Evolutionary conservation across 1,284 basidiomycete genomes (phyloP).

Genomic region (Agroathelia rolfsii): DNA sequence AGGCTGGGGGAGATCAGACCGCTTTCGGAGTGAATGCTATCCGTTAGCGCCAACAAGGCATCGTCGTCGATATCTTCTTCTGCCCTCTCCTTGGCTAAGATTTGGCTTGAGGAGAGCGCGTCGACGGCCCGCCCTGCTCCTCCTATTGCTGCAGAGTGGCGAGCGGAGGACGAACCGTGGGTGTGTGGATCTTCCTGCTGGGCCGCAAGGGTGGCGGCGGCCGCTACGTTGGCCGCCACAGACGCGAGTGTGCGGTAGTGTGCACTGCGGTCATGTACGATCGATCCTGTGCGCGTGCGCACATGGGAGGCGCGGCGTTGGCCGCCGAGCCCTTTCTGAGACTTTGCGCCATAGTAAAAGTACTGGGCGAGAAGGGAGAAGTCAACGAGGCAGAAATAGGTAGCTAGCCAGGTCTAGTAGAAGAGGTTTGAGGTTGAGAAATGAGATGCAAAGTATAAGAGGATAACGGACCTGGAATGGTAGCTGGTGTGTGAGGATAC

Average conservation of each 20-base stretch:
- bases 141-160: too few species aligned
- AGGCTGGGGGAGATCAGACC: constrained; percentile 31
- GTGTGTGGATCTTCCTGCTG: constrained; percentile 44
- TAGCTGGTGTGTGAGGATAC: constrained; percentile 84
- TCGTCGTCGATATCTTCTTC: constrained; percentile 38
- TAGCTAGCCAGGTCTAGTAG: constrained; percentile 78
- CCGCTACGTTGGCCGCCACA: constrained; percentile 59
- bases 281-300: constrained; percentile 33
- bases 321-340: constrained; percentile 23
- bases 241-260: constrained; percentile 60
- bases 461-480: constrained; percentile 72
- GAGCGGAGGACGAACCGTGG: too few species aligned
- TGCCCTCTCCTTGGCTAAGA: constrained; percentile 12
- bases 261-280: constrained; percentile 36
- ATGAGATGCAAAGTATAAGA: constrained; percentile 8
- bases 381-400: constrained; percentile 81
- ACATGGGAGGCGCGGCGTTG: constrained; percentile 22
- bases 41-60: constrained; percentile 43
- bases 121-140: constrained; percentile 2
- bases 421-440: constrained; percentile 8
- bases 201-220: constrained; percentile 53
- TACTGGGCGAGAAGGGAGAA: constrained; percentile 66
- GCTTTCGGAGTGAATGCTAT: constrained; percentile 65
- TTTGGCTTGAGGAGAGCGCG: too few species aligned
- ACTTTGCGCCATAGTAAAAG: constrained; percentile 52